Percentiles rank a stretch among this genome's conserved stretches.
Conservation (phyloP, 805 yeast species). For the Nakazawaea ishiwadae region DNA sequence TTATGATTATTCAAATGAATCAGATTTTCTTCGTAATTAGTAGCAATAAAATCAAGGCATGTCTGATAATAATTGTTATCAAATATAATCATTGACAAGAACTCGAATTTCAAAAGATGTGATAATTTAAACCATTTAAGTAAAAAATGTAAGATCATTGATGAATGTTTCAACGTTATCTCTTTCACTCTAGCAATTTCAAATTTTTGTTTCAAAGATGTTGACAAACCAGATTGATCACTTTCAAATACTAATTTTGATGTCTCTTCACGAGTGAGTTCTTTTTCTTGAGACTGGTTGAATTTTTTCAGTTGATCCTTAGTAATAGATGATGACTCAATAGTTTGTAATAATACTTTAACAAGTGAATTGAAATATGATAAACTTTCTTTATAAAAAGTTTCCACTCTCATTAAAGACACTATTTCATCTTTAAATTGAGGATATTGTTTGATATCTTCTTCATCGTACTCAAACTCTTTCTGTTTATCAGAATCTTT, state of each 20-base stretch:
- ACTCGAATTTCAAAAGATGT: conserved; percentile 78
- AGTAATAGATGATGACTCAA: conserved; percentile 42
- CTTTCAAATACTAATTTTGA: conserved; percentile 16
- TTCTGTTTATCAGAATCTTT: conserved; percentile 2
- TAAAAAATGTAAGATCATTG: conserved; percentile 47
- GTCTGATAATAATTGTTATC: conserved; percentile 57
- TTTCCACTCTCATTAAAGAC: conserved; percentile 53
- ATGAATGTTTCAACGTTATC: conserved; percentile 51
- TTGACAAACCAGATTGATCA: not conserved
- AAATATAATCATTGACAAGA: conserved; percentile 62
- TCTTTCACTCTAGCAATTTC: conserved; percentile 63
- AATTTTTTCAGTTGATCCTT: conserved; percentile 11
- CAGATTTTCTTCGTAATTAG: conserved; percentile 19
- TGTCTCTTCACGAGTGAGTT: conserved; percentile 17
- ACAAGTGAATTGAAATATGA: conserved; percentile 59
- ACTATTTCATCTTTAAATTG: conserved; percentile 29
- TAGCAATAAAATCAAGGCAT: conserved; percentile 28
- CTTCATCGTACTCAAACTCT: conserved; percentile 19
- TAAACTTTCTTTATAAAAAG: conserved; percentile 48
- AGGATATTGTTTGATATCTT: conserved; percentile 30
- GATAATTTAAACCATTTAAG: conserved; percentile 75
- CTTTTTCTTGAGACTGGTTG: conserved; percentile 15
- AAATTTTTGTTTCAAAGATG: conserved; percentile 33
- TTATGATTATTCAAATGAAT: conserved; percentile 7
- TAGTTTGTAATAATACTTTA: conserved; percentile 56